A percentile compares a stretch with the other conserved stretches of the same genome.
Conservation (phyloP, 208 protist species). For the Leishmania lainsoni region DNA sequence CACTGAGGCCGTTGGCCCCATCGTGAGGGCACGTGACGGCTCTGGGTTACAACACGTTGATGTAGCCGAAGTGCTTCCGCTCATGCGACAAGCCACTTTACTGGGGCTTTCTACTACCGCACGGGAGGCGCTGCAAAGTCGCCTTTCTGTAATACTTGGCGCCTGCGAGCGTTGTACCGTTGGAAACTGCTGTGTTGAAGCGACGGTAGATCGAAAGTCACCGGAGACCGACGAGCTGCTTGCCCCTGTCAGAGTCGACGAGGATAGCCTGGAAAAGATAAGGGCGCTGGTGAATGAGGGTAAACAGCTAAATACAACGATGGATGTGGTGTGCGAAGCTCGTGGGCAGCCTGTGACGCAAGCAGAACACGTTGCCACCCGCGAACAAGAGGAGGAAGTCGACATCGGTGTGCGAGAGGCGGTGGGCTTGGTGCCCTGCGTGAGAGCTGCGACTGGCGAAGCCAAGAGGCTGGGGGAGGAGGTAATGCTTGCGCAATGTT, state of each 20-base stretch:
- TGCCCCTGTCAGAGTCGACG: background rate
- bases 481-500: background rate
- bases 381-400: background rate
- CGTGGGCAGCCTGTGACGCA: background rate
- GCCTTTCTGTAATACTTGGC: background rate
- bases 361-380: background rate
- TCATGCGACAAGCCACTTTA: background rate
- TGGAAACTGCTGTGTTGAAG: background rate
- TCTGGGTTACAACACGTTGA: background rate
- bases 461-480: background rate
- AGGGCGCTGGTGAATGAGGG: background rate
- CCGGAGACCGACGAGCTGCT: background rate
- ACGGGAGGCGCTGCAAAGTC: background rate
- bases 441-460: background rate
- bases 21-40: background rate
- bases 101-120: no score
- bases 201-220: background rate
- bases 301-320: background rate
- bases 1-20: background rate
- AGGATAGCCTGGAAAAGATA: background rate
- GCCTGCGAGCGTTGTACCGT: conserved; percentile 1
- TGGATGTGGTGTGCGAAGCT: background rate
- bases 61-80: background rate
- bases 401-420: background rate
- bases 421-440: background rate